These are phyloP conservation scores for Elaphomyces granulatus DNA, from an alignment of 495 filamentous ascomycete genomes.

Conservation along the genomic window DNA sequence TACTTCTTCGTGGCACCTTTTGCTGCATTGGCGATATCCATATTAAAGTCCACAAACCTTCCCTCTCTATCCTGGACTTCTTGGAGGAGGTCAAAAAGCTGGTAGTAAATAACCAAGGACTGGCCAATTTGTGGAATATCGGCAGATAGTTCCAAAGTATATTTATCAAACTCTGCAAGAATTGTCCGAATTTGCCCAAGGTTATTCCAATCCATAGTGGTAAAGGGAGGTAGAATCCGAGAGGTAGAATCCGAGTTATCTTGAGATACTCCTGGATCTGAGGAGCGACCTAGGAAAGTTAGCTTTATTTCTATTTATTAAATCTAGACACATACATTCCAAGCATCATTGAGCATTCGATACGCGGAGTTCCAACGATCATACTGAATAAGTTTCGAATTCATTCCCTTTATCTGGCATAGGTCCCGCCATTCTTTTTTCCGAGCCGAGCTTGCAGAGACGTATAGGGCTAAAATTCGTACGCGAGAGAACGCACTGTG, in stretches of 20 bases:
- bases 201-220: neutral
- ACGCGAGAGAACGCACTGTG: no score
- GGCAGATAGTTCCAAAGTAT: slow-evolving; percentile 2
- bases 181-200: slow-evolving; percentile 2
- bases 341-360: slow-evolving; percentile 3
- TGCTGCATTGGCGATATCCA: slow-evolving; percentile 6
- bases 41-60: slow-evolving; percentile 1
- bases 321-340: no score
- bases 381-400: slow-evolving; percentile 6
- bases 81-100: slow-evolving; percentile 5
- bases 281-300: no score
- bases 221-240: slow-evolving; percentile 1
- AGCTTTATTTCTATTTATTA: no score
- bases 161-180: slow-evolving; percentile 2
- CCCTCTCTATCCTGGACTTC: slow-evolving; percentile 2
- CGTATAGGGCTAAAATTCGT: no score
- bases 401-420: no score
- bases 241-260: neutral
- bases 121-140: slow-evolving; percentile 7
- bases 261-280: no score
- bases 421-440: no score
- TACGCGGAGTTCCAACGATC: slow-evolving; percentile 7
- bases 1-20: slow-evolving; percentile 8
- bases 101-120: slow-evolving; percentile 5
- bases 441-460: no score